Evolutionary conservation across 805 yeast genomes (phyloP), one percentile per base, ranked within the genome.

Genomic region (Candida boleticola): DNA sequence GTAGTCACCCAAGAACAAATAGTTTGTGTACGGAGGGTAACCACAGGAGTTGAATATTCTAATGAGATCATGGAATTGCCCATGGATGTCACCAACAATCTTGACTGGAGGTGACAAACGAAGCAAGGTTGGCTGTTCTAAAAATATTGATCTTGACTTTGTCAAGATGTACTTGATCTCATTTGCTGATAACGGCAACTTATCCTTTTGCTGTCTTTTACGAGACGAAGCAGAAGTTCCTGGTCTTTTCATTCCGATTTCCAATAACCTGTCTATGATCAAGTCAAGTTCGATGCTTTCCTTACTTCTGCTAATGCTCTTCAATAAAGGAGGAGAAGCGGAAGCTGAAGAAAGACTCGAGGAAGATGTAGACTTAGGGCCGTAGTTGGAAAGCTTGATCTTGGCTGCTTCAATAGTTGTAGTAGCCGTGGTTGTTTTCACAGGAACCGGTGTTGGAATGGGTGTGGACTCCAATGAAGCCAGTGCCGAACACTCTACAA

Each of bases 61-160:
- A 30, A 77, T 56, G 48, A 78, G 65, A 55, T 78, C 83, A 48
- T 66, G 62, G 51, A 72, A 78, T 50, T 78, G 83, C 3, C 83
- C 95, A 62, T 86, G 93, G 42, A 86, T 83, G 63, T 88, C 89
- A 33, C 93, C 93, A 5, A 85, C 92, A 44, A 86, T 78, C 58
- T 86, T 86, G 3, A 85, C 92, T 0, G 93, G 90, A 0, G 93
- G 84, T 1, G 85, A 80, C 46, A 83, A 63, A 49, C 80, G 79
- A 45, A 83, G 65, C 40, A 83, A 58, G 26, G 82, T 74, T 6
- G 90, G 89, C 52, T 83, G 90, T 7, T 64, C 68, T 58, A 82
- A 54, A 42, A 83, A 81, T 14, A 83, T 68, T 37, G 79, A 76
- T 43, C 88, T 66, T 4, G 85, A 74, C 47, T 71, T 76, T 17